Conservation (phyloP, 345 rosid genomes). For the Eucalyptus polybractea region DNA sequence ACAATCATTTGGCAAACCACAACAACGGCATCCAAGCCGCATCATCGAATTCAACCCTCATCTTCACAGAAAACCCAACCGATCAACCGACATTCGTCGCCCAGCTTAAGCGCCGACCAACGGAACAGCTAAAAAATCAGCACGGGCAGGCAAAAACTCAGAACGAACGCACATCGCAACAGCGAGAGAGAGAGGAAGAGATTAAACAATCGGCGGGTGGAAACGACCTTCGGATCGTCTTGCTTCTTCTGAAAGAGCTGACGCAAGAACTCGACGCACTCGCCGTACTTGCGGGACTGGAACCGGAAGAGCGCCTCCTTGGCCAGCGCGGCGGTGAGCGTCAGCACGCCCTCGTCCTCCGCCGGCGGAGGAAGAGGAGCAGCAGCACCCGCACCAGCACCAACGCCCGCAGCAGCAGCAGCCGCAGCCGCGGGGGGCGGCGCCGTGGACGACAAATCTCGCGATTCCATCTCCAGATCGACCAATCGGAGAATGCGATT, state of each 20-base stretch:
- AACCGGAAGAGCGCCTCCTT: constrained; percentile 62
- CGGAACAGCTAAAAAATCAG: neutral
- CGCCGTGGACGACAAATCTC: constrained; percentile 33
- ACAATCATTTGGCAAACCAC: neutral
- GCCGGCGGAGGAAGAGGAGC: neutral
- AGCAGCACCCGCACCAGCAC: neutral
- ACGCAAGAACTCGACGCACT: constrained; percentile 54
- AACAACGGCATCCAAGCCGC: neutral
- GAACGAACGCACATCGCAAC: neutral
- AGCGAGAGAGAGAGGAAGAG: neutral
- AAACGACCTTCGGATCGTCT: constrained; percentile 70
- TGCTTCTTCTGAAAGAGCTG: constrained; percentile 56
- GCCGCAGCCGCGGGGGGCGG: neutral
- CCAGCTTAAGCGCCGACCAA: neutral
- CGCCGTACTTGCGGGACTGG: constrained; percentile 60
- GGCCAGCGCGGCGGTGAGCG: constrained; percentile 46
- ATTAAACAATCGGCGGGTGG: neutral
- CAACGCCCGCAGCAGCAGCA: neutral
- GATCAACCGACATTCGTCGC: neutral
- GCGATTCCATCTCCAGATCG: constrained; percentile 38
- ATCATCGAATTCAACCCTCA: neutral
- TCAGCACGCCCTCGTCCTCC: constrained; percentile 33
- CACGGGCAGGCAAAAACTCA: neutral
- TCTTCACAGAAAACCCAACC: neutral
- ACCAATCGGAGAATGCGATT: neutral